These are phyloP conservation scores for Cornus florida DNA, from an alignment of 148 eudicot species.

Conservation along the genomic window DNA sequence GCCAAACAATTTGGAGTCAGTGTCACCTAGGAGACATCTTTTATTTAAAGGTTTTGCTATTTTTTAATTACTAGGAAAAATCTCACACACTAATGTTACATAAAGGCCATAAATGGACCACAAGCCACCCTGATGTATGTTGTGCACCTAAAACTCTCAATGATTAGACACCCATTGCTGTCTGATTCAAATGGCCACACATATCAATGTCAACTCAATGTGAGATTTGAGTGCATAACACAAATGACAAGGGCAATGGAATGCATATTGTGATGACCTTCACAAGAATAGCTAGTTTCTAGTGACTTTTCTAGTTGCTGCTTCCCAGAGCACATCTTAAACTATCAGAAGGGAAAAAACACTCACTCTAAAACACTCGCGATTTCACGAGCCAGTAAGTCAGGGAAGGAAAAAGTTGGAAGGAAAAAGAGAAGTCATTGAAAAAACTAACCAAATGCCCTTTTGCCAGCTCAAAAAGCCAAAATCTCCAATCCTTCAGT, in stretches of 20 bases:
- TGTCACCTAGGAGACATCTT: neutral
- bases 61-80: too few relatives aligned
- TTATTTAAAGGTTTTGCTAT: neutral
- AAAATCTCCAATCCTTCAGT: conserved; percentile 62
- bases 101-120: neutral
- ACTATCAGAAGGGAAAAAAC: neutral
- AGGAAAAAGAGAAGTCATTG: neutral
- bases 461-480: conserved; percentile 54
- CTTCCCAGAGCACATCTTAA: neutral
- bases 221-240: neutral
- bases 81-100: neutral
- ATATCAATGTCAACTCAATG: neutral
- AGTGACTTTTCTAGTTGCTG: neutral
- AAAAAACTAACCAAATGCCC: conserved; percentile 56
- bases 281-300: neutral
- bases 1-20: neutral
- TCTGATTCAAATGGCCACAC: neutral
- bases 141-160: neutral
- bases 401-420: neutral
- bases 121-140: neutral
- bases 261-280: neutral
- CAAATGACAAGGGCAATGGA: neutral
- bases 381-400: neutral
- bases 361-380: neutral
- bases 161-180: neutral